phyloP scores from a whole-genome alignment of 2,329 filamentous ascomycete genomes.

The Ophiostoma ulmi region DNA sequence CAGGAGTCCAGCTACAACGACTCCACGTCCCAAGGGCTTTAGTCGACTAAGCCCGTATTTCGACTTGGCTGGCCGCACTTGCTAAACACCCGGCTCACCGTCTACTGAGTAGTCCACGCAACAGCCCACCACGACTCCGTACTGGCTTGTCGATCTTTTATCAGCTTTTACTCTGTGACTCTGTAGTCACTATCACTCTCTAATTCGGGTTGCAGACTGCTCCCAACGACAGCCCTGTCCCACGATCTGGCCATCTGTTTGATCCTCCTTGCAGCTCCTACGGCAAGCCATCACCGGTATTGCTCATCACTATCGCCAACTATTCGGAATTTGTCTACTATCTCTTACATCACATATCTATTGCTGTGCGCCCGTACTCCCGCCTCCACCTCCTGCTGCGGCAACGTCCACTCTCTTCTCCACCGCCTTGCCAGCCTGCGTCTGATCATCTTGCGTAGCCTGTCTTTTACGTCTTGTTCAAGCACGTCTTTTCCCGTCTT shows the following conservation, averaged over 20 bases:
- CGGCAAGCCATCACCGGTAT: background rate
- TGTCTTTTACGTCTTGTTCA: background rate
- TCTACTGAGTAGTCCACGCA: background rate
- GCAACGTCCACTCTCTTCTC: conserved; percentile 2
- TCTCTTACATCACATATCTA: too few relatives aligned
- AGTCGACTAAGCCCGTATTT: conserved; percentile 2
- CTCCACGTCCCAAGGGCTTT: background rate
- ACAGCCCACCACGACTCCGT: background rate
- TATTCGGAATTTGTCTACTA: background rate
- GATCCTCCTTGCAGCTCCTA: background rate
- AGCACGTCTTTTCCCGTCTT: background rate
- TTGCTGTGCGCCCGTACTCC: too few relatives aligned
- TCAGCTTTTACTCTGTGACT: background rate
- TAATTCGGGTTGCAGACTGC: too few relatives aligned
- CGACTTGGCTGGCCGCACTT: conserved; percentile 3
- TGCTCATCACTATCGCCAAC: background rate
- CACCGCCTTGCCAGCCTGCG: background rate
- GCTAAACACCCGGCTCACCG: background rate
- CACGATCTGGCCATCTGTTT: background rate
- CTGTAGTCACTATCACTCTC: too few relatives aligned
- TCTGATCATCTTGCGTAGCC: background rate
- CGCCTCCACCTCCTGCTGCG: background rate
- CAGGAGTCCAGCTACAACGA: background rate
- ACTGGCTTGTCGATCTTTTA: background rate
- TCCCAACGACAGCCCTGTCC: background rate